Base-by-base conservation (phyloP, 2,329 filamentous ascomycete species). In the Ceratocystis cacaofunesta region DNA sequence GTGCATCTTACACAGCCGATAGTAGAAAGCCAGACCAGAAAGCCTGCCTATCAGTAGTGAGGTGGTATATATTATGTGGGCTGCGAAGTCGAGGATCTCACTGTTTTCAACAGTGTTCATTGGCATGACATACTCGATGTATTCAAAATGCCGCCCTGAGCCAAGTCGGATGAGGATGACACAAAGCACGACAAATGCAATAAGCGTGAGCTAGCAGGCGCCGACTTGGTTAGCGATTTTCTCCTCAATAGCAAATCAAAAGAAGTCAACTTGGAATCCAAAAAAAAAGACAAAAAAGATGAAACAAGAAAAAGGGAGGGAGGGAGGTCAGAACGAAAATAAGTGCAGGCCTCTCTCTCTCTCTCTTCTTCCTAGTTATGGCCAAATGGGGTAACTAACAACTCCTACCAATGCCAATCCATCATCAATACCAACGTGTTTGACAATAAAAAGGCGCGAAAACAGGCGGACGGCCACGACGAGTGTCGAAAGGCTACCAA, bases 11-110 rank as follows among this genome's bases (percentile, higher is more conserved):
- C 76, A 77, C 2, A 82, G 72, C 2, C 79, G 77, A 62, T 75
- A 73, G 70, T 81, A 82, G 65, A 82, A 80, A 0, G 79, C 78
- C 3, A 82, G 72, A 67, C 80, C 80, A 0, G 80, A 82, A 0
- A 81, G 70, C 12, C 80, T 78, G 66, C 80, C 80, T 10, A 79
- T 69, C 30, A 81, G 73, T 1, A 82, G 73, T 1, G 80, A 75
- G 0, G 76, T 76, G 1, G 79, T 80, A 69, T 82, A 82, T 66
- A 82, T 70, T 25, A 82, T 75, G 70, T 82, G 80, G 17, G 79
- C 78, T 44, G 72, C 71, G 61, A 80, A 81, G 69, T 82, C 80
- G 66, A 79, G 71, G 0, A 79, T 69, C 69, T 82, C 76, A 0
- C 77, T 79, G 8, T 71, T 17, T 44, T 76, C 72, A 41, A 80